Percentiles rank a stretch among this genome's conserved stretches.
Conservation (phyloP, 768 basidiomycete species). For the Auriculariales sp. region DNA sequence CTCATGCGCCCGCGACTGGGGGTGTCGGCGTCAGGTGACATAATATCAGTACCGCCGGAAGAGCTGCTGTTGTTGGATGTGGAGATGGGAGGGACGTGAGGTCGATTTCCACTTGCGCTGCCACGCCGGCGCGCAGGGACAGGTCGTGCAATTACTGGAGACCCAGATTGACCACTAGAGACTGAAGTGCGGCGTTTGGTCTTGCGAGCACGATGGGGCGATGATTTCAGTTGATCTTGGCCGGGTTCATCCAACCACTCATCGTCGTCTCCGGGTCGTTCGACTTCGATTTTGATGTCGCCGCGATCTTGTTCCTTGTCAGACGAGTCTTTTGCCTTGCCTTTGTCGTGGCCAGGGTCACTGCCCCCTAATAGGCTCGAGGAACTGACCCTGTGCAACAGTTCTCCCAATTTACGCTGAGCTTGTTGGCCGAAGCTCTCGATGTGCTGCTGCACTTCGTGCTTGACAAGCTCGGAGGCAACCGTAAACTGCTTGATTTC, state of each 20-base stretch:
- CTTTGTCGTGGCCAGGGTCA: neutral
- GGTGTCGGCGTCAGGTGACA: neutral
- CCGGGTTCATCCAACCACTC: conserved; percentile 5
- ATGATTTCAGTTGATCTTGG: neutral
- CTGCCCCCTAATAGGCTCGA: neutral
- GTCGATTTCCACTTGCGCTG: conserved; percentile 7
- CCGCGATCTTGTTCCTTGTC: conserved; percentile 6
- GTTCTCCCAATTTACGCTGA: neutral
- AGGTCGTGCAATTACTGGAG: neutral
- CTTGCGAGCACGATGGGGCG: neutral
- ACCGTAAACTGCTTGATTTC: conserved; percentile 5
- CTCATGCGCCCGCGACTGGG: conserved; percentile 4
- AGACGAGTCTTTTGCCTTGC: neutral
- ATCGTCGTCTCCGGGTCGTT: conserved; percentile 3
- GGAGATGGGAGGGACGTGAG: conserved; percentile 1
- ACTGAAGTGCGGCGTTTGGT: neutral
- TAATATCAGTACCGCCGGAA: neutral
- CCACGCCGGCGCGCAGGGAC: conserved; percentile 3
- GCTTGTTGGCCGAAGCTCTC: conserved; percentile 13
- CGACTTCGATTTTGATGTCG: conserved; percentile 11
- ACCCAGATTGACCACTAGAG: neutral
- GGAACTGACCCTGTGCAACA: neutral
- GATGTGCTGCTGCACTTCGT: conserved; percentile 18
- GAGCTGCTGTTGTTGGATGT: neutral
- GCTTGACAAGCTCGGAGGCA: conserved; percentile 21